These are phyloP conservation scores for Claviceps purpurea DNA, from an alignment of 2,329 filamentous ascomycete species.

Conservation along the genomic window DNA sequence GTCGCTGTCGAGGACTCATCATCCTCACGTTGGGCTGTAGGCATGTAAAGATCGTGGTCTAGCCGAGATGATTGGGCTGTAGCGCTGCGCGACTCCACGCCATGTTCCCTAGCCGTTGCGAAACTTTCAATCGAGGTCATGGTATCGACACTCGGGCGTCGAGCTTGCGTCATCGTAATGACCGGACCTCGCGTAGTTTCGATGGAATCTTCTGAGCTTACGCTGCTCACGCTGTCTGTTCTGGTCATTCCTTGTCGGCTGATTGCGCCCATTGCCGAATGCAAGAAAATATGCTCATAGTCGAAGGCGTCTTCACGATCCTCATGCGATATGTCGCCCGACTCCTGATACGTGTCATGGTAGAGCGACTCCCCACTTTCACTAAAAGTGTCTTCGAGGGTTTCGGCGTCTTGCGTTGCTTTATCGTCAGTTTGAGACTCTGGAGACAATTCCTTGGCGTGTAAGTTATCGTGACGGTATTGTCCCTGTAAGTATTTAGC, in stretches of 20 bases:
- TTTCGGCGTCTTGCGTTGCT: conserved; percentile 10
- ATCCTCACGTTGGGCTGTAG: conserved; percentile 10
- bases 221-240: conserved; percentile 35
- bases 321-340: conserved; percentile 58
- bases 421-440: conserved; percentile 5
- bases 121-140: conserved; percentile 40
- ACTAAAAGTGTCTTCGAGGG: conserved; percentile 28
- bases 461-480: neutral
- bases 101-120: conserved; percentile 41
- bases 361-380: conserved; percentile 53
- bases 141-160: conserved; percentile 36
- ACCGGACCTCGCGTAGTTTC: conserved; percentile 43
- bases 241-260: conserved; percentile 24
- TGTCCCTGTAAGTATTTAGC: neutral
- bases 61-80: conserved; percentile 8
- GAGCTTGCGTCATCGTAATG: conserved; percentile 10
- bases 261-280: conserved; percentile 77
- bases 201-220: conserved; percentile 45
- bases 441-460: conserved; percentile 1
- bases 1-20: conserved; percentile 4
- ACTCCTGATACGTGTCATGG: conserved; percentile 44
- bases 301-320: conserved; percentile 92
- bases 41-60: conserved; percentile 11
- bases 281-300: conserved; percentile 90
- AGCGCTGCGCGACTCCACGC: conserved; percentile 23